These are phyloP conservation scores for Tylopilus sp. DNA, from an alignment of 768 basidiomycete species.

Conservation along the genomic window DNA sequence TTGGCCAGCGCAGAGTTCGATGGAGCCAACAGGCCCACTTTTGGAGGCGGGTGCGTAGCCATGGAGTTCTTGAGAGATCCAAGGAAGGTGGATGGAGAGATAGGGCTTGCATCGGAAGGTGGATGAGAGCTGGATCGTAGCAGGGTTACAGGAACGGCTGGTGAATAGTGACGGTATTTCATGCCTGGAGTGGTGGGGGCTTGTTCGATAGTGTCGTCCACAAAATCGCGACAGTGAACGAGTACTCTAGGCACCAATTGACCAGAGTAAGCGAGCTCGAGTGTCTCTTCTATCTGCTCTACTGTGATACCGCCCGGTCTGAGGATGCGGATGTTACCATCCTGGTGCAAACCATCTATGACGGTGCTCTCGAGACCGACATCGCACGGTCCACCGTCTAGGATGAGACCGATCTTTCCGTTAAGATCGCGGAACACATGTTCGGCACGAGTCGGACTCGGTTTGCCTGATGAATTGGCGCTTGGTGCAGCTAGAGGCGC, in stretches of 20 bases:
- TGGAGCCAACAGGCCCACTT: constrained; percentile 67
- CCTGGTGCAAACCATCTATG: constrained; percentile 76
- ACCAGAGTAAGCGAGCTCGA: constrained; percentile 41
- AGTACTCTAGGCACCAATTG: constrained; percentile 55
- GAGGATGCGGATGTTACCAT: constrained; percentile 76
- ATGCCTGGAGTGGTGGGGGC: constrained; percentile 95
- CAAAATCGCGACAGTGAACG: constrained; percentile 77
- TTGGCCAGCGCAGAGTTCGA: constrained; percentile 48
- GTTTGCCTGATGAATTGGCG: constrained; percentile 92
- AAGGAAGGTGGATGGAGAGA: constrained; percentile 38
- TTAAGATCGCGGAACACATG: constrained; percentile 81
- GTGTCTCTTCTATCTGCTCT: constrained; percentile 71
- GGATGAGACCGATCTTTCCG: constrained; percentile 69
- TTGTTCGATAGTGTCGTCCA: constrained; percentile 62
- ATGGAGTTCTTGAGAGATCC: constrained; percentile 36
- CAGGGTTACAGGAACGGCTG: constrained; percentile 80
- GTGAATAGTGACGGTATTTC: constrained; percentile 98
- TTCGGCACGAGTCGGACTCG: constrained; percentile 85
- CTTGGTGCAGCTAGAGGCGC: constrained; percentile 90
- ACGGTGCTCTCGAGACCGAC: constrained; percentile 97
- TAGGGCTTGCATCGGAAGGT: constrained; percentile 32
- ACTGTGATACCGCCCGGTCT: constrained; percentile 91
- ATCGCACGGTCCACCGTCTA: constrained; percentile 89
- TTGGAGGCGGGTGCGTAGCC: constrained; percentile 19
- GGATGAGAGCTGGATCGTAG: constrained; percentile 51